Evolutionary conservation across 345 rosid species (phyloP).

Genomic region (Nasturtium officinale): DNA sequence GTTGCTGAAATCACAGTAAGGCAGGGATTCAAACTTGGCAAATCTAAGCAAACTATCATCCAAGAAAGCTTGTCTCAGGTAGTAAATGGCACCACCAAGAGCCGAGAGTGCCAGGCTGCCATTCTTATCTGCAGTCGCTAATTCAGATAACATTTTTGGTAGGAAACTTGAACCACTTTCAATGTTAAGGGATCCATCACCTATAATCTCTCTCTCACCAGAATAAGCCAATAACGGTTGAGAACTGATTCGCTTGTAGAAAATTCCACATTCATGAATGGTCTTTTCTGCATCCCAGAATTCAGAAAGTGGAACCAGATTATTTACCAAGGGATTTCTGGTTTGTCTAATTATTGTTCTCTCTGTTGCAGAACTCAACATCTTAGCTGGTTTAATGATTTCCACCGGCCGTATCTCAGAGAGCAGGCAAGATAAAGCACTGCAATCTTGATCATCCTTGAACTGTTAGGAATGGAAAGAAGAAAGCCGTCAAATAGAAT

Average conservation of each 20-base stretch:
- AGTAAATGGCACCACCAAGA: slow-evolving; percentile 91
- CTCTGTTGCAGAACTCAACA: slow-evolving; percentile 77
- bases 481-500: slow-evolving; percentile 17
- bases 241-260: slow-evolving; percentile 51
- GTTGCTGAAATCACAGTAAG: slow-evolving; percentile 59
- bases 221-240: slow-evolving; percentile 48
- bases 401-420: slow-evolving; percentile 94
- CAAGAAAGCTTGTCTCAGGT: slow-evolving; percentile 85
- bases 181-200: slow-evolving; percentile 23
- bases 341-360: slow-evolving; percentile 75
- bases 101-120: slow-evolving; percentile 82
- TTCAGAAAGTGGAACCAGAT: slow-evolving; percentile 69
- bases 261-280: slow-evolving; percentile 54
- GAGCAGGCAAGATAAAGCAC: slow-evolving; percentile 70
- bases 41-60: slow-evolving; percentile 87
- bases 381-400: slow-evolving; percentile 78
- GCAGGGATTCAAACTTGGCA: slow-evolving; percentile 85
- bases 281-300: slow-evolving; percentile 95
- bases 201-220: slow-evolving; percentile 40
- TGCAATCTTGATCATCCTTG: slow-evolving; percentile 81
- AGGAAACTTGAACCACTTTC: slow-evolving; percentile 47
- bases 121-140: slow-evolving; percentile 58
- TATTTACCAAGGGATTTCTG: slow-evolving; percentile 83
- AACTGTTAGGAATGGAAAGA: slow-evolving; percentile 54
- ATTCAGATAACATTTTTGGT: slow-evolving; percentile 60